A percentile compares a stretch with the other conserved stretches of the same genome.
Conservation (phyloP, 441 rosid genomes). For the Pelargonium myrrhifolium region DNA sequence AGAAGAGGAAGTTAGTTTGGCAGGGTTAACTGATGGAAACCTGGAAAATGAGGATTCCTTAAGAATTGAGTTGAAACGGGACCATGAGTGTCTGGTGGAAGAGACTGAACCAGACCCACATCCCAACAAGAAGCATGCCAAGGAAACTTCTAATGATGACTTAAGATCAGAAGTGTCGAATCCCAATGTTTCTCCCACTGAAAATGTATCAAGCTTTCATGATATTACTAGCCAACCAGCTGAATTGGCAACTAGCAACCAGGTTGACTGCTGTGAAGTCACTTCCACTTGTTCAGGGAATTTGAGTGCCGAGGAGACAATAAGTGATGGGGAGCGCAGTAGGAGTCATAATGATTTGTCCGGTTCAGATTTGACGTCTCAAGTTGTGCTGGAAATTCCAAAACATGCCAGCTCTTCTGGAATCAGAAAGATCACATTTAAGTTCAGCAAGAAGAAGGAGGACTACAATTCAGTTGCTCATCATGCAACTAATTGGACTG, state of each 20-base stretch:
- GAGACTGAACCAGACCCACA: constrained; percentile 21
- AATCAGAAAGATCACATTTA: constrained; percentile 75
- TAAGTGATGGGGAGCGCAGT: constrained; percentile 38
- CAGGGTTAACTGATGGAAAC: constrained; percentile 25
- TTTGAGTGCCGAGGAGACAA: constrained; percentile 40
- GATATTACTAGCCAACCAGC: constrained; percentile 48
- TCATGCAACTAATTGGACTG: neutral
- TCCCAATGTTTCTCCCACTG: constrained; percentile 55
- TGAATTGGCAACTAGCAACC: constrained; percentile 23
- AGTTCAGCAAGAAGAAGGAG: constrained; percentile 63
- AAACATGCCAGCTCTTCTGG: constrained; percentile 72
- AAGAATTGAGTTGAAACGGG: constrained; percentile 40
- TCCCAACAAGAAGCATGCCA: constrained; percentile 50
- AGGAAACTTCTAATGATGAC: constrained; percentile 65
- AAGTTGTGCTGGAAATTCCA: constrained; percentile 75
- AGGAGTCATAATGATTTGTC: constrained; percentile 27
- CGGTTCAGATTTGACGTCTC: constrained; percentile 35
- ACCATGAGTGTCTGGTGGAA: constrained; percentile 27
- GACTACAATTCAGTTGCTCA: constrained; percentile 24
- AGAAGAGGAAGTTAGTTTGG: constrained; percentile 41
- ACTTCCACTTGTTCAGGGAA: constrained; percentile 34
- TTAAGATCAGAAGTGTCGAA: constrained; percentile 72
- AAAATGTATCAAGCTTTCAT: constrained; percentile 35
- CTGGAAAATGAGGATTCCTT: constrained; percentile 25
- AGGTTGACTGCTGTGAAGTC: constrained; percentile 26